Percentiles rank a stretch among this genome's conserved stretches.
These are phyloP conservation scores for Populus deltoides DNA, from an alignment of 345 rosid species.

Conservation along the genomic window DNA sequence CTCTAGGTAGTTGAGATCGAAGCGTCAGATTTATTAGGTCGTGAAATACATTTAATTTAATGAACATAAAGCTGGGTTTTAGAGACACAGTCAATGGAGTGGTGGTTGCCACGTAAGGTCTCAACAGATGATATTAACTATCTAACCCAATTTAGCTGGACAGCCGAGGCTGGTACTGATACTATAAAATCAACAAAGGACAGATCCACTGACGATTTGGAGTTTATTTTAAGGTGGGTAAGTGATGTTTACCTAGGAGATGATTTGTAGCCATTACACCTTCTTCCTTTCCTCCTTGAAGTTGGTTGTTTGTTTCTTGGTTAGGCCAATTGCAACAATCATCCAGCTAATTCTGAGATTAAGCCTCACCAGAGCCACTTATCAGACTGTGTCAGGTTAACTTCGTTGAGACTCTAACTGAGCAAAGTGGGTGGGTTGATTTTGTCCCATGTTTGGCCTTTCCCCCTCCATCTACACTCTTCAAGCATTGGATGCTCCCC, in stretches of 20 bases:
- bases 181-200: background rate
- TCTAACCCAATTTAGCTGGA: conserved; percentile 12
- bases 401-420: background rate
- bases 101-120: conserved; percentile 20
- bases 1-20: conserved; percentile 18
- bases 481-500: conserved; percentile 34
- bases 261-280: background rate
- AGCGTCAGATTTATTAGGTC: conserved; percentile 12
- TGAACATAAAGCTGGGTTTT: background rate
- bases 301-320: background rate
- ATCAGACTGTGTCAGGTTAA: background rate
- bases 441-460: background rate
- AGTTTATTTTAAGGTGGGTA: background rate
- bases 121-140: conserved; percentile 9
- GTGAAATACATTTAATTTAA: background rate
- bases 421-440: background rate
- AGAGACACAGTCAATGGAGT: background rate
- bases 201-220: background rate
- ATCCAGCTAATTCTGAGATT: background rate
- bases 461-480: conserved; percentile 2
- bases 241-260: background rate
- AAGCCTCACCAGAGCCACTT: conserved; percentile 3
- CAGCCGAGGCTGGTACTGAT: background rate
- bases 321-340: conserved; percentile 8
- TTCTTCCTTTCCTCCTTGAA: background rate